These are phyloP conservation scores for Acacia crassicarpa DNA, from an alignment of 306 rosid genomes.

Conservation along the genomic window DNA sequence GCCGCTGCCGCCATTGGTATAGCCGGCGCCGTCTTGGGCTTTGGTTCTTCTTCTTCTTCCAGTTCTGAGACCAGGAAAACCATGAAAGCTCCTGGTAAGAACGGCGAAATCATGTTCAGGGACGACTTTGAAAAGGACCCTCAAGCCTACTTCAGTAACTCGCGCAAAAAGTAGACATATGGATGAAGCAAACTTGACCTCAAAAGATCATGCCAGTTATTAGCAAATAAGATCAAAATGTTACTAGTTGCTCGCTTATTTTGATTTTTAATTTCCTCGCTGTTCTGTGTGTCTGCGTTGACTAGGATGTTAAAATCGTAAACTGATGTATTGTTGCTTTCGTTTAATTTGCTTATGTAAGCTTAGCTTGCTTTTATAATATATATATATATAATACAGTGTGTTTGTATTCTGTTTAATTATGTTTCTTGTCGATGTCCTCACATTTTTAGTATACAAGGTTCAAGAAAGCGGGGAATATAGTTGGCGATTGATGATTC, in stretches of 20 bases:
- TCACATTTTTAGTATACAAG: no score
- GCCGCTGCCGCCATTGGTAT: not conserved
- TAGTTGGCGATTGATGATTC: no score
- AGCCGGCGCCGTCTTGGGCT: not conserved
- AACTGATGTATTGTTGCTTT: not conserved
- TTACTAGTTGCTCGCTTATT: not conserved
- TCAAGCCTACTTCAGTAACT: not conserved
- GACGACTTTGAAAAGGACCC: not conserved
- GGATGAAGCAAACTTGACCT: not conserved
- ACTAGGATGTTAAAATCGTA: not conserved
- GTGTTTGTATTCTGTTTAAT: no score
- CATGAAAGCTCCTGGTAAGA: not conserved
- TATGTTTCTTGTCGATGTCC: no score
- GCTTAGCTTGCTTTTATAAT: no score
- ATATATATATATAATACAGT: no score
- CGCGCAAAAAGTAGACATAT: not conserved
- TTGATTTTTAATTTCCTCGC: no score
- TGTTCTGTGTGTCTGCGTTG: not conserved
- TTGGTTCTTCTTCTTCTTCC: not conserved
- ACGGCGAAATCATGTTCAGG: not conserved
- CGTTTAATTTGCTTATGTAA: no score
- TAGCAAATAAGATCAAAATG: not conserved
- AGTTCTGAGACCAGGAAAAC: not conserved
- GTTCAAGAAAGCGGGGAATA: no score
- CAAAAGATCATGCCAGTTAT: not conserved